Percentiles rank a stretch among this genome's conserved stretches.
These are phyloP conservation scores for Trichoderma aggressivum DNA, from an alignment of 2,329 filamentous ascomycete genomes.

Conservation along the genomic window DNA sequence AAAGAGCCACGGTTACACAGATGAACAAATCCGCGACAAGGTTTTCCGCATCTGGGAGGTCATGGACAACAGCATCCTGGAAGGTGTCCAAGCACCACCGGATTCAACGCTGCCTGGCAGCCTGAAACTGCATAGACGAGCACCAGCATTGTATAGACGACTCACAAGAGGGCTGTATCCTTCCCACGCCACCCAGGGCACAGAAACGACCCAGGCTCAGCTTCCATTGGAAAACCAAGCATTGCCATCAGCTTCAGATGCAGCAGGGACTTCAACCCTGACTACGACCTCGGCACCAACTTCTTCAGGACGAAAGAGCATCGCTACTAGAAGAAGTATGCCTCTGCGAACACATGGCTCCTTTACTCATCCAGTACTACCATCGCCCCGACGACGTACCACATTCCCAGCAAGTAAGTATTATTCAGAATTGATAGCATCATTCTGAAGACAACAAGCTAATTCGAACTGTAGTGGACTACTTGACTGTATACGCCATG, in stretches of 20 bases:
- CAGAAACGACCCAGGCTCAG: neutral
- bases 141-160: slow-evolving; percentile 8
- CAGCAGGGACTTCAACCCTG: neutral
- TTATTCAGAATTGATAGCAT: neutral
- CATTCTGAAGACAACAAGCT: neutral
- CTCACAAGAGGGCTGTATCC: slow-evolving; percentile 14
- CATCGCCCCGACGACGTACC: slow-evolving; percentile 7
- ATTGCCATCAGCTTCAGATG: neutral
- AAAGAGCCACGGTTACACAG: slow-evolving; percentile 9
- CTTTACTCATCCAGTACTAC: slow-evolving; percentile 8
- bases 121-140: slow-evolving; percentile 4
- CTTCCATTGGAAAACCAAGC: neutral
- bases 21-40: slow-evolving; percentile 8
- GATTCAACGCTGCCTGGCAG: slow-evolving; percentile 9
- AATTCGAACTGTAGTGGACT: neutral
- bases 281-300: neutral
- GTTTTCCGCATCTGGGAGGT: slow-evolving; percentile 15
- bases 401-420: slow-evolving; percentile 13
- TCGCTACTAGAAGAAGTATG: neutral
- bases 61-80: slow-evolving; percentile 10
- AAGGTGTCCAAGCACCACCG: slow-evolving; percentile 11
- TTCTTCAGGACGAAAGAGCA: neutral
- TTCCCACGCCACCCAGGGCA: neutral
- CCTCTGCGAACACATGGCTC: slow-evolving; percentile 9
- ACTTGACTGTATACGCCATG: slow-evolving; percentile 14